Evolutionary conservation across 257 asterid genomes (phyloP), one percentile per base, ranked within the genome.

Genomic region (Euphrasia confusa): DNA sequence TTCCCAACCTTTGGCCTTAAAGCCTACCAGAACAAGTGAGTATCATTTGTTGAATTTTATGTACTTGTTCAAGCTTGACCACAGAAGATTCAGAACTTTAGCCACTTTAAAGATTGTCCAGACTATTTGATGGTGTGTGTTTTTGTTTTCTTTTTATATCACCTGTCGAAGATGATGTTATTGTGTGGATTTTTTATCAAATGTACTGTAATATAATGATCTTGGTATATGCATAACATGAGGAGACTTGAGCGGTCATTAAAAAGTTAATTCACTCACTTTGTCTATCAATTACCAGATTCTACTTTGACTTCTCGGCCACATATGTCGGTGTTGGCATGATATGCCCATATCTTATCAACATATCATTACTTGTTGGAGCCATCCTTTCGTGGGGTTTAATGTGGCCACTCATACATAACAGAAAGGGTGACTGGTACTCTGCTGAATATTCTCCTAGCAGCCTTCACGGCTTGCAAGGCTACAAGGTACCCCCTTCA

Each of bases 321-420:
- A 86, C 95, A 49, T 91, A 91, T 64, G 98, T 91, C 47, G 98
- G 98, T 21, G 96, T 91, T 50, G 98, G 98, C 50, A 91, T 91
- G 98, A 91, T 91, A 66, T 91, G 98, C 27, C 98, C 98, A 1
- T 76, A 91, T 58, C 79, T 91, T 9, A 80, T 91, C 79, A 91
- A 91, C 71, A 21, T 91, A 69, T 91, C 98, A n/a, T 57, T 91
- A 75, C 90, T 91, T 10, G 67, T 88, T 1, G 98, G 98, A 28
- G 89, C 94, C 52, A 81, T 91, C 77, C 80, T 91, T 9, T 91
- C 98, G 4, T 91, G 98, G 98, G 98, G 98, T 32, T 32, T 91
- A 69, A 88, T 91, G 96, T 91, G 95, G 98, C 98, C 98, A 32
- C 94, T 91, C 62, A 84, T 91, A 67, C 45, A 69, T 67, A 58